These are phyloP conservation scores for Saturnispora hagleri DNA, from an alignment of 805 yeast species.

Conservation along the genomic window DNA sequence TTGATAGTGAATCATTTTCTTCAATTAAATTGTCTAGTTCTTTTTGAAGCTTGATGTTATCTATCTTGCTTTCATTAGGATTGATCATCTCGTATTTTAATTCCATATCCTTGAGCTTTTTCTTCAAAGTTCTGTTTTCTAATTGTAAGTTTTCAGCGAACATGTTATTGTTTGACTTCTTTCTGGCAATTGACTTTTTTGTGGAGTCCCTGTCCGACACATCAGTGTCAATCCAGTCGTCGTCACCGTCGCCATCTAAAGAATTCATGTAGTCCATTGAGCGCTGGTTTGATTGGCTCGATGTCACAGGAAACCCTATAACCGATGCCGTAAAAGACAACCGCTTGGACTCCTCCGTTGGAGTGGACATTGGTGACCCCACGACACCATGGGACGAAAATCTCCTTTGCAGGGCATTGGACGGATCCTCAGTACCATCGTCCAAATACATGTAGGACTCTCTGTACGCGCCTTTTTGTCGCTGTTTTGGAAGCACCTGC, in stretches of 20 bases:
- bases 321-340: constrained; percentile 21
- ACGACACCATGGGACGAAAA: constrained; percentile 12
- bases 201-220: constrained; percentile 10
- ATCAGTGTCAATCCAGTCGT: constrained; percentile 13
- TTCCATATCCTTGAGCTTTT: constrained; percentile 14
- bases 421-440: background rate
- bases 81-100: constrained; percentile 13
- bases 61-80: constrained; percentile 12
- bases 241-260: constrained; percentile 8
- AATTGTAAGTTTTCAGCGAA: constrained; percentile 11
- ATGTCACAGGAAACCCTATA: constrained; percentile 6
- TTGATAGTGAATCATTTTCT: constrained; percentile 10
- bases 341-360: constrained; percentile 11
- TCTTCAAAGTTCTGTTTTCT: constrained; percentile 12
- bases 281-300: background rate
- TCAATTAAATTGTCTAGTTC: constrained; percentile 9
- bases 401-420: constrained; percentile 7
- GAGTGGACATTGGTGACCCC: constrained; percentile 18
- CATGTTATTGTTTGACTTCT: constrained; percentile 3
- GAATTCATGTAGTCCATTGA: constrained; percentile 4
- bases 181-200: background rate
- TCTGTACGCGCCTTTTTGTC: constrained; percentile 1
- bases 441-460: constrained; percentile 4
- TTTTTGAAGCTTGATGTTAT: constrained; percentile 9
- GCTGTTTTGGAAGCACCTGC: constrained; percentile 7